phyloP scores from a whole-genome alignment of 805 yeast genomes.

The Metschnikowia aberdeeniae region DNA sequence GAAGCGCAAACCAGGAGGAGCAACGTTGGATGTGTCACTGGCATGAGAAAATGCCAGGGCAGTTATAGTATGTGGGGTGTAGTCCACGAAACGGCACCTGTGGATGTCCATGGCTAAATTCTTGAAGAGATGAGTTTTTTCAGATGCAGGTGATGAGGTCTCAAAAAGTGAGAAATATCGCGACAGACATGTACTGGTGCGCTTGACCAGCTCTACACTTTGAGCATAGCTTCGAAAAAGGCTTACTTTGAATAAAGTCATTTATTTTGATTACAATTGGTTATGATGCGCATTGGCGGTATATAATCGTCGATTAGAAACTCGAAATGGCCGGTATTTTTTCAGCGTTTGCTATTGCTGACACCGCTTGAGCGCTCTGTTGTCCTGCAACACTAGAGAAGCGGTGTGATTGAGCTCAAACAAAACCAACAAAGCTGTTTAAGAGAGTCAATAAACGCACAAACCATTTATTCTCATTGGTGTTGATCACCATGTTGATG shows the following conservation, averaged over 20 bases:
- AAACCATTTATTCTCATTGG: slow-evolving; percentile 43
- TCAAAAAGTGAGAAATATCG: slow-evolving; percentile 3
- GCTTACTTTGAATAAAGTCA: too few species aligned
- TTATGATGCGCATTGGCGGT: too few species aligned
- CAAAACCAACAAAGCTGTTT: slow-evolving; percentile 42
- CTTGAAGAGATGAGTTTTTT: slow-evolving; percentile 11
- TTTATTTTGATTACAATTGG: too few species aligned
- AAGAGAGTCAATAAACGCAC: slow-evolving; percentile 33
- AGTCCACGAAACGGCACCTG: slow-evolving; percentile 89
- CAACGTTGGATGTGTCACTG: slow-evolving; percentile 21
- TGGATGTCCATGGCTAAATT: slow-evolving; percentile 62
- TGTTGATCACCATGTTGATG: slow-evolving; percentile 40
- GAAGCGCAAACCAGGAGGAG: slow-evolving; percentile 58
- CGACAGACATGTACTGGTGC: slow-evolving; percentile 4
- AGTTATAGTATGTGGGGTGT: slow-evolving; percentile 78
- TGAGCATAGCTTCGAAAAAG: too few species aligned
- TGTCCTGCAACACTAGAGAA: slow-evolving; percentile 10
- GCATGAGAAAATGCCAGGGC: slow-evolving; percentile 70
- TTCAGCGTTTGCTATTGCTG: not conserved
- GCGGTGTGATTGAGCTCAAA: slow-evolving; percentile 9
- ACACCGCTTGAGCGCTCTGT: not conserved
- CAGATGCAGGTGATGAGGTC: slow-evolving; percentile 17
- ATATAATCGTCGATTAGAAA: too few species aligned
- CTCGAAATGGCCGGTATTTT: too few species aligned
- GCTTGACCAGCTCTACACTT: not conserved